Percentiles rank a stretch among this genome's conserved stretches.
Evolutionary conservation across 1,139 yeast genomes (phyloP).

Genomic region (Saccharomycopsis hybrid): DNA sequence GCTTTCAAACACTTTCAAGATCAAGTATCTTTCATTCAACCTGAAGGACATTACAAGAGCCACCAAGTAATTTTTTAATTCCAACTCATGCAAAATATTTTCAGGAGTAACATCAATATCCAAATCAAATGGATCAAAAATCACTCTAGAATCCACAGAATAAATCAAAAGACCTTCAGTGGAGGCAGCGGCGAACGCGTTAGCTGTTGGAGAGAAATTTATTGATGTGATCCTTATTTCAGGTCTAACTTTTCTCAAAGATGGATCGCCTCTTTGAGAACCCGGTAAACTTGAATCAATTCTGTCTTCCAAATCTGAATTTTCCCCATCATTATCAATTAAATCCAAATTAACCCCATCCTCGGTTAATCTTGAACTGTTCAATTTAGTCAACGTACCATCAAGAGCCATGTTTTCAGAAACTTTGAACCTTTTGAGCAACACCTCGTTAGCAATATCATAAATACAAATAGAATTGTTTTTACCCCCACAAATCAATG

Average conservation of each 20-base stretch:
- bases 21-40: conserved; percentile 70
- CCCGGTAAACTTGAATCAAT: conserved; percentile 79
- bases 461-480: conserved; percentile 87
- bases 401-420: conserved; percentile 86
- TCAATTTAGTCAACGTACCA: conserved; percentile 77
- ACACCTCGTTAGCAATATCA: conserved; percentile 81
- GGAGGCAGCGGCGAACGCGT: conserved; percentile 90
- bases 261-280: conserved; percentile 70
- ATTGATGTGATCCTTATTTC: conserved; percentile 74
- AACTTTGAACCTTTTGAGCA: conserved; percentile 72
- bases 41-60: conserved; percentile 94
- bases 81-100: conserved; percentile 54
- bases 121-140: conserved; percentile 92
- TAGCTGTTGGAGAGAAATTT: conserved; percentile 83
- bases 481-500: conserved; percentile 88
- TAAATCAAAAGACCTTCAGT: conserved; percentile 88
- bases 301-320: conserved; percentile 80
- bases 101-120: conserved; percentile 90
- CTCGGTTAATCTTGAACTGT: conserved; percentile 77
- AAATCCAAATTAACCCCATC: conserved; percentile 75
- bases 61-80: conserved; percentile 65
- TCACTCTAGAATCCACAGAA: conserved; percentile 66
- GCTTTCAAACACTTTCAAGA: conserved; percentile 66
- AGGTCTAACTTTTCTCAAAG: conserved; percentile 69
- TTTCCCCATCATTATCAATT: conserved; percentile 80